phyloP scores from a whole-genome alignment of 163 green algal genomes.

The Scenedesmus sp. region DNA sequence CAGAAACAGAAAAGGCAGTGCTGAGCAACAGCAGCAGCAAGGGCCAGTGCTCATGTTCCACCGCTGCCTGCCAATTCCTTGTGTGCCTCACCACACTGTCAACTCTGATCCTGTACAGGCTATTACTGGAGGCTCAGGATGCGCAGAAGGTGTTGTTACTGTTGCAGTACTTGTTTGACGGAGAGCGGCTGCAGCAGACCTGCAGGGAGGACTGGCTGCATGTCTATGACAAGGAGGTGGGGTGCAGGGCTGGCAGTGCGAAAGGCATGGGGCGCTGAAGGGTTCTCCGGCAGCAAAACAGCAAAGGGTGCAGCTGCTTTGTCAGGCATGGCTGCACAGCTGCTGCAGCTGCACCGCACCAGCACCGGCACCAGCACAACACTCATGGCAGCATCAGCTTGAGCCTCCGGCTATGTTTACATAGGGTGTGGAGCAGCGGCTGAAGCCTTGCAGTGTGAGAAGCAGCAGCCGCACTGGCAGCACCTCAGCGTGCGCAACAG shows the following conservation, averaged over 20 bases:
- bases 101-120: constrained; percentile 62
- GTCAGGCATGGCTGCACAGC: too few species aligned
- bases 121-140: constrained; percentile 75
- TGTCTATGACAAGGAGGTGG: constrained; percentile 80
- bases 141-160: constrained; percentile 85
- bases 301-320: too few species aligned
- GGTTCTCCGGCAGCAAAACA: neutral
- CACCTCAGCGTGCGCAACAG: neutral
- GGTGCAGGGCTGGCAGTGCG: neutral
- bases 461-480: neutral
- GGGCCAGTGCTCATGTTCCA: neutral
- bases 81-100: neutral
- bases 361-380: too few species aligned
- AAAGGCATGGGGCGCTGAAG: neutral
- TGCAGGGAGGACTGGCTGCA: constrained; percentile 83
- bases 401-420: too few species aligned
- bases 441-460: neutral
- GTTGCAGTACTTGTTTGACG: constrained; percentile 79
- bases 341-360: too few species aligned
- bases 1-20: neutral
- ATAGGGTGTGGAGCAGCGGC: too few species aligned
- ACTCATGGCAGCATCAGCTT: too few species aligned
- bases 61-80: neutral
- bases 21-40: neutral
- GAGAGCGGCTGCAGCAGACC: constrained; percentile 62